A percentile compares a stretch with the other conserved stretches of the same genome.
Conservation (phyloP, 139 green algal species). For the Asterochloris sp. region DNA sequence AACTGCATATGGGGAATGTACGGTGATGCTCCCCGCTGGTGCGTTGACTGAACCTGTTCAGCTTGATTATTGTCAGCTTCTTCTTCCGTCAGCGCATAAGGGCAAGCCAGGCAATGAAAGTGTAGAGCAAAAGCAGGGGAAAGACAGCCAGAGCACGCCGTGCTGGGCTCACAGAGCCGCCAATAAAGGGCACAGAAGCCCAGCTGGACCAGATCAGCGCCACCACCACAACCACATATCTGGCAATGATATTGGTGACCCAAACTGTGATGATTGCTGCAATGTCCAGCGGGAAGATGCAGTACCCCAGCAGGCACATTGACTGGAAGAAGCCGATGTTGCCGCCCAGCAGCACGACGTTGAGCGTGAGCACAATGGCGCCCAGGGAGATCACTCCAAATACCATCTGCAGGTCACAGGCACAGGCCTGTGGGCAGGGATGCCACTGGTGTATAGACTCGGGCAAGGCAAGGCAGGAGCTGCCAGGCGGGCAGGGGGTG, state of each 20-base stretch:
- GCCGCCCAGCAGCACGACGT: constrained; percentile 95
- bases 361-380: constrained; percentile 91
- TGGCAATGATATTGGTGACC: constrained; percentile 21
- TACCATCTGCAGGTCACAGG: constrained; percentile 70
- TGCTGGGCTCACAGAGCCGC: constrained; percentile 60
- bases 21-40: too few relatives aligned
- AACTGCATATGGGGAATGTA: too few relatives aligned
- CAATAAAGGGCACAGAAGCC: constrained; percentile 90
- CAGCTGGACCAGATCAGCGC: constrained; percentile 73
- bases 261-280: constrained; percentile 70
- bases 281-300: constrained; percentile 92
- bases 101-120: constrained; percentile 76
- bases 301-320: constrained; percentile 97
- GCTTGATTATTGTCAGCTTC: too few relatives aligned
- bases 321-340: constrained; percentile 97
- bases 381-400: constrained; percentile 85
- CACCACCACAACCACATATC: constrained; percentile 34
- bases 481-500: too few relatives aligned
- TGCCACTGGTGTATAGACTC: too few relatives aligned
- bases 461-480: too few relatives aligned
- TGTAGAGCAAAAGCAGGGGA: constrained; percentile 89
- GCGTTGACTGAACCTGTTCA: too few relatives aligned
- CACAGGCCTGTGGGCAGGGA: not conserved
- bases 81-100: constrained; percentile 59
- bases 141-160: constrained; percentile 86